Evolutionary conservation across 2,329 filamentous ascomycete genomes (phyloP), one percentile per base, ranked within the genome.

Genomic region (Colletotrichum salicis): DNA sequence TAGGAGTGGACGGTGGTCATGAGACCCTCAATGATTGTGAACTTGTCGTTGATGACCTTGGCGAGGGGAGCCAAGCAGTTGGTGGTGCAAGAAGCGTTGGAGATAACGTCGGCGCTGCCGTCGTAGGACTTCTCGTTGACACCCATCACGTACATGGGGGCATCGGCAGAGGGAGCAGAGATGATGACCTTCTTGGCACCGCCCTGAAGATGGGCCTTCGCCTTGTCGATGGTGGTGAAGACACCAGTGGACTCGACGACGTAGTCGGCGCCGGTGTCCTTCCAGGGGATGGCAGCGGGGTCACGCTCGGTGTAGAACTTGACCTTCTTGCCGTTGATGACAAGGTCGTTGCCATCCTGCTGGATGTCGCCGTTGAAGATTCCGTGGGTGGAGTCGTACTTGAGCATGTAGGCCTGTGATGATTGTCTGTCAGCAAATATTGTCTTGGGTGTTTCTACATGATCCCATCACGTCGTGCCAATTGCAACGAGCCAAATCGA

Each of bases 1-100:
- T 98, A 98, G 81, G 96, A 98, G 93, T 99, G 96, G 85, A 98
- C 91, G 79, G 96, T 99, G 87, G 96, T 98, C 96, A 99, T 99
- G 81, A 98, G 92, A 91, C 96, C 96, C 91, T 99, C 96, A 82
- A 98, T 86, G 84, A 99, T 96, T 86, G 90, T 92, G 89, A 93
- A 99, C 87, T 98, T 97, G 91, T 98, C 96, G 91, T 99, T 89
- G 88, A 99, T 91, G 82, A 98, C 95, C 94, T 98, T 99, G 89
- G 96, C 96, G 77, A 99, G 93, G 84, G 96, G 96, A 85, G 96
- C 96, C 86, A 99, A 88, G 92, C 96, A 98, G 94, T 99, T 99
- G 90, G 96, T 98, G 85, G 96, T 99, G 94, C 96, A 98, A 79
- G 96, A 98, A 80, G 96, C 96, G 90, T 99, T 99, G 88, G 96